Evolutionary conservation across 2,329 filamentous ascomycete species (phyloP).

Genomic region (Triangularia verruculosa): DNA sequence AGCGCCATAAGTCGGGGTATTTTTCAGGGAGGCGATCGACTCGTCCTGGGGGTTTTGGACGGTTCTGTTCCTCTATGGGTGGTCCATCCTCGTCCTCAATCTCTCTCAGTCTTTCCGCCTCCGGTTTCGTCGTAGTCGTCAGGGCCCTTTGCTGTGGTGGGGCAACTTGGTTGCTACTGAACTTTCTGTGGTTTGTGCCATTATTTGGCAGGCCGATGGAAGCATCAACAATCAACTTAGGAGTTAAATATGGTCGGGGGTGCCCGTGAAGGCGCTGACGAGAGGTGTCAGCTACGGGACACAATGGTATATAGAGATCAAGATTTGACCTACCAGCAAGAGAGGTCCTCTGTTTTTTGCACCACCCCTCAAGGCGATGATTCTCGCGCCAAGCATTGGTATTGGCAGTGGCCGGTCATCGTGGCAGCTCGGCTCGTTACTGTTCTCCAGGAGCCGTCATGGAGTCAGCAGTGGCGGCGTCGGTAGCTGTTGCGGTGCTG

Average conservation of each 20-base stretch:
- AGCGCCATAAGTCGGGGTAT: neutral
- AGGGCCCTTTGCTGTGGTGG: neutral
- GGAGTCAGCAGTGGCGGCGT: neutral
- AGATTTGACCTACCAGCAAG: neutral
- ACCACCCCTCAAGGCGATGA: slow-evolving; percentile 22
- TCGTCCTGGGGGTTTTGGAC: neutral
- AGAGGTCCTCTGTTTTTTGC: slow-evolving; percentile 11
- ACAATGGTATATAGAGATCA: neutral
- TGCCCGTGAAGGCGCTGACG: neutral
- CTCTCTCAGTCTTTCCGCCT: neutral
- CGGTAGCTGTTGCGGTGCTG: neutral
- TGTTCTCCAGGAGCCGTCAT: neutral
- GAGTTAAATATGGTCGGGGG: neutral
- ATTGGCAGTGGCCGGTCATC: slow-evolving; percentile 24
- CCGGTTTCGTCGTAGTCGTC: neutral
- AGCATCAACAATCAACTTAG: neutral
- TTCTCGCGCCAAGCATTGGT: slow-evolving; percentile 29
- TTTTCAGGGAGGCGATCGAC: neutral
- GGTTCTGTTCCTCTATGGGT: neutral
- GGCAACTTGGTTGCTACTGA: neutral
- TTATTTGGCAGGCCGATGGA: neutral
- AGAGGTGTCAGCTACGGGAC: neutral
- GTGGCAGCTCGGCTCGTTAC: slow-evolving; percentile 14
- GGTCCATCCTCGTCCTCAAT: too few species aligned
- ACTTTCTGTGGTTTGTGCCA: neutral